These are phyloP conservation scores for Atalantia buxifolia DNA, from an alignment of 345 rosid genomes.

Conservation along the genomic window DNA sequence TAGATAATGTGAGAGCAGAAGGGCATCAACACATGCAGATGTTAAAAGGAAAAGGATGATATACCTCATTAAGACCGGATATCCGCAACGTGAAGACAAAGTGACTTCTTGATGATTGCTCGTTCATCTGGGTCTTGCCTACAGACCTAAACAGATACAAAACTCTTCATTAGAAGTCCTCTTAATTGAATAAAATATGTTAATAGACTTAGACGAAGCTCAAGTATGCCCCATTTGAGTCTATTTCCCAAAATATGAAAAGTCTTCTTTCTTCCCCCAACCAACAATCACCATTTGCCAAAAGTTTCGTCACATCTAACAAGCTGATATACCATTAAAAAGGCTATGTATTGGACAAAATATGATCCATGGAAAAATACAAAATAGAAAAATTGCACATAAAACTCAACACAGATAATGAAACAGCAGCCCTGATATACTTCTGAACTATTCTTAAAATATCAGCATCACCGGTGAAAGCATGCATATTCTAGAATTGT, in stretches of 20 bases:
- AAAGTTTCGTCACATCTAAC: neutral
- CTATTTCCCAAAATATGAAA: neutral
- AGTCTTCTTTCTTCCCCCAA: neutral
- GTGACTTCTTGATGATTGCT: conserved; percentile 97
- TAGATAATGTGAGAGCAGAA: neutral
- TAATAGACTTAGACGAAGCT: neutral
- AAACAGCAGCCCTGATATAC: conserved; percentile 7
- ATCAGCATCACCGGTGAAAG: neutral
- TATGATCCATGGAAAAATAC: neutral
- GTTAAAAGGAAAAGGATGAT: neutral
- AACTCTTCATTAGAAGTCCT: neutral
- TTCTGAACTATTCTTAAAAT: neutral
- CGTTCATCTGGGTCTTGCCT: conserved; percentile 95
- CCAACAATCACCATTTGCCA: neutral
- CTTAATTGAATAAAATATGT: neutral
- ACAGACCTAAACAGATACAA: conserved; percentile 58
- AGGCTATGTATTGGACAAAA: neutral
- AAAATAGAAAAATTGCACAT: neutral
- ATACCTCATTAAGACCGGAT: conserved; percentile 87
- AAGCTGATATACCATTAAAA: neutral
- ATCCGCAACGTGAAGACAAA: conserved; percentile 86
- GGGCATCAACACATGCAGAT: neutral
- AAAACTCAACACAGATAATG: neutral
- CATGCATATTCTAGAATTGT: neutral
- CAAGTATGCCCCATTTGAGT: neutral